A percentile compares a stretch with the other conserved stretches of the same genome.
These are phyloP conservation scores for Senecio squalidus DNA, from an alignment of 140 eudicot genomes.

Conservation along the genomic window DNA sequence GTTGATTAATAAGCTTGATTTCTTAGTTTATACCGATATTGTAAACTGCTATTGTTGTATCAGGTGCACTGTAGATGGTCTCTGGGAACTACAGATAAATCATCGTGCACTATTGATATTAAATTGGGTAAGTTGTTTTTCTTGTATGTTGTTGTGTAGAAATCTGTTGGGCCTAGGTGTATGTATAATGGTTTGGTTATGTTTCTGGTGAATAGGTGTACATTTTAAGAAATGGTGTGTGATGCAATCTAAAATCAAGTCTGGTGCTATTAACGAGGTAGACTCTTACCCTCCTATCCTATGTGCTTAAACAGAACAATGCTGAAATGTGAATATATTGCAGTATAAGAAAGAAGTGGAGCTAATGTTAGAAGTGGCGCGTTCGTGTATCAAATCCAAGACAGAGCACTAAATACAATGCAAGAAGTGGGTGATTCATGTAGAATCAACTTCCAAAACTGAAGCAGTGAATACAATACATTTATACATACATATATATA, in stretches of 20 bases:
- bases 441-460: no score
- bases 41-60: neutral
- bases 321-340: no score
- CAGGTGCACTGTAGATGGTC: slow-evolving; percentile 92
- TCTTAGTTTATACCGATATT: neutral
- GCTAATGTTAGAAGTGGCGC: slow-evolving; percentile 70
- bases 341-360: slow-evolving; percentile 95
- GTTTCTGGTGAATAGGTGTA: slow-evolving; percentile 65
- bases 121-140: slow-evolving; percentile 59
- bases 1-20: no score
- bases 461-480: no score
- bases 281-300: neutral
- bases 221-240: slow-evolving; percentile 98
- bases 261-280: slow-evolving; percentile 80
- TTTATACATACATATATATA: no score
- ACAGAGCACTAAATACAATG: neutral
- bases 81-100: slow-evolving; percentile 55
- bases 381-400: slow-evolving; percentile 47
- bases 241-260: slow-evolving; percentile 86
- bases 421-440: no score
- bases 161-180: no score
- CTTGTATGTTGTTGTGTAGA: no score
- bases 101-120: slow-evolving; percentile 57
- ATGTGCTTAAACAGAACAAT: neutral
- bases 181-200: no score